Evolutionary conservation across 257 asterid species (phyloP), one percentile per base, ranked within the genome.

Genomic region (Rhazya stricta): DNA sequence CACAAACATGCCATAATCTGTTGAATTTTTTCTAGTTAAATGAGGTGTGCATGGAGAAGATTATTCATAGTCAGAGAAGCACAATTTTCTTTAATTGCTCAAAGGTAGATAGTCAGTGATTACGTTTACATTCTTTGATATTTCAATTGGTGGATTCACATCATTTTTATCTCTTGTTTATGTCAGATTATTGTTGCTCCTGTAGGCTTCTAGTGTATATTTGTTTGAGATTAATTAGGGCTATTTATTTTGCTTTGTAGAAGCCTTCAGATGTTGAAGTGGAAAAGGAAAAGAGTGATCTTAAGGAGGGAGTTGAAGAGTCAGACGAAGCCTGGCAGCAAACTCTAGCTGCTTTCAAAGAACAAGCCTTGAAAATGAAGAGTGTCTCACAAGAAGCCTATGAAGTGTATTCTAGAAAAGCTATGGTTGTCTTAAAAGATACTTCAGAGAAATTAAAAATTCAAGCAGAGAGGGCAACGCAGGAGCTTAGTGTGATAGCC

Each of bases 391-490:
- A 82, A 76, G 97, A 91, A 83, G 96, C 98, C 8, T 93, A 91
- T 50, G 88, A 89, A 10, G 50, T 80, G 65, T 93, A 93, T 80
- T 91, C 94, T 30, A 83, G 84, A 75, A 91, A 87, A 81, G 98
- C 97, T 34, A 77, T 83, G 30, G 19, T 89, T 73, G 45, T 85
- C 71, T 79, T 93, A 50, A 91, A 89, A 81, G 96, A 88, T 77
- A 82, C 94, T 81, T 88, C 97, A 0, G 94, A 90, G 78, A 91
- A 86, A 45, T 79, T 93, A 67, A 88, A 91, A 81, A 86, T 89
- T 71, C 96, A 89, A 82, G 92, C 96, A 7, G 96, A 93, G 67
- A 89, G 86, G 79, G 96, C 98, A 32, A 91, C 89, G 19, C 82
- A 86, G 54, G 96, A 93, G 80, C 73, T 91, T 85, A 80, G 83